Evolutionary conservation across 2,329 filamentous ascomycete genomes (phyloP).

Genomic region (Aspergillus sp.): DNA sequence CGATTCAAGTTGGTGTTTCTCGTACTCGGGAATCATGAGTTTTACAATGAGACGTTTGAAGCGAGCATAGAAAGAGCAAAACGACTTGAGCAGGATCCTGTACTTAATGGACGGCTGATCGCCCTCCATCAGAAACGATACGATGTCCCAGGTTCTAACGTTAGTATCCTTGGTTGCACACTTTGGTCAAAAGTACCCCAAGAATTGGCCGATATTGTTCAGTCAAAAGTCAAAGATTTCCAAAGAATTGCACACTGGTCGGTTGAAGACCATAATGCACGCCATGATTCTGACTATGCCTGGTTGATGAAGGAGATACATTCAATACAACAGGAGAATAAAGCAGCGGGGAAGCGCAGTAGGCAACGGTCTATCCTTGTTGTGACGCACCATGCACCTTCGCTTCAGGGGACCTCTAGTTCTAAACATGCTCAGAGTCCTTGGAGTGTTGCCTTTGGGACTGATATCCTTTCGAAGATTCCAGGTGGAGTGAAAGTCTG

Average conservation of each 20-base stretch:
- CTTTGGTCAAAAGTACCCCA: constrained; percentile 57
- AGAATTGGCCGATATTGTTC: constrained; percentile 43
- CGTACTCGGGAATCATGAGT: constrained; percentile 33
- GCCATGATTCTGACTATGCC: constrained; percentile 50
- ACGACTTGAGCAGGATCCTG: constrained; percentile 31
- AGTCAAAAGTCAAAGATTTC: constrained; percentile 56
- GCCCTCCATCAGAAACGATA: constrained; percentile 30
- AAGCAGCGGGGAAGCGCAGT: neutral
- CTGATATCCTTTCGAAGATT: constrained; percentile 46
- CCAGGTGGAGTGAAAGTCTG: constrained; percentile 39
- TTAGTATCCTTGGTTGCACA: constrained; percentile 61
- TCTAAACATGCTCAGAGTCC: constrained; percentile 53
- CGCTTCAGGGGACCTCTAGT: constrained; percentile 50
- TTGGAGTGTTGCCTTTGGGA: constrained; percentile 56
- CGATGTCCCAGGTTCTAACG: constrained; percentile 29
- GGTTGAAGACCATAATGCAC: constrained; percentile 51
- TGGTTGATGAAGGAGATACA: constrained; percentile 53
- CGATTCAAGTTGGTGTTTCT: constrained; percentile 28
- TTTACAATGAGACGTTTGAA: constrained; percentile 27
- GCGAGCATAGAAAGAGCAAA: constrained; percentile 26
- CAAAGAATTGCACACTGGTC: constrained; percentile 57
- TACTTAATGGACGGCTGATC: constrained; percentile 28
- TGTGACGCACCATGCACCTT: constrained; percentile 61
- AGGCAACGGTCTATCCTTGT: constrained; percentile 45
- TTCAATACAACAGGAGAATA: constrained; percentile 19